Percentiles rank a stretch among this genome's conserved stretches.
phyloP scores from a whole-genome alignment of 2,329 filamentous ascomycete genomes.

The Hypoxylon sp. region DNA sequence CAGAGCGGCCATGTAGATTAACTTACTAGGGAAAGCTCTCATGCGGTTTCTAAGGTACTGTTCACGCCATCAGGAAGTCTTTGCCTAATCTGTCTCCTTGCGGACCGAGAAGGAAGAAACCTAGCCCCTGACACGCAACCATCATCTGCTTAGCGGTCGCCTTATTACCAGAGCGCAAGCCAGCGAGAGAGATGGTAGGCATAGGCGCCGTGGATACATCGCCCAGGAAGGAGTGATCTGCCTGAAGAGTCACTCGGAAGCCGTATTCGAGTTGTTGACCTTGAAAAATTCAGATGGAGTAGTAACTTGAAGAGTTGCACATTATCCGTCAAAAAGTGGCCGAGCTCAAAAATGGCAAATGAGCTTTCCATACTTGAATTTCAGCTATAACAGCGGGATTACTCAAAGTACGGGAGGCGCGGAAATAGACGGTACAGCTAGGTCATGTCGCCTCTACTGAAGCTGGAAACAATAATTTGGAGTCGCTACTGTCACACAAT shows the following conservation, averaged over 20 bases:
- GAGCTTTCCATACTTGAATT: neutral
- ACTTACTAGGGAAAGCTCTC: constrained; percentile 19
- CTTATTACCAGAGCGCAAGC: constrained; percentile 6
- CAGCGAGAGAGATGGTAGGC: neutral
- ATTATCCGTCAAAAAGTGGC: neutral
- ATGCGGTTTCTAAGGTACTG: neutral
- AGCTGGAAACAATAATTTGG: neutral
- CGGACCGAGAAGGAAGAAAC: constrained; percentile 20
- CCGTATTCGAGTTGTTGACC: neutral
- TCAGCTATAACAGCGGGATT: neutral
- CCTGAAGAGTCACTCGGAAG: neutral
- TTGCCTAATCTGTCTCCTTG: constrained; percentile 14
- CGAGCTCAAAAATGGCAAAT: neutral
- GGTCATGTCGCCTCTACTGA: neutral
- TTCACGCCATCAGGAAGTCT: neutral
- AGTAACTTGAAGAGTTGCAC: neutral
- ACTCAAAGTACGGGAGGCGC: neutral
- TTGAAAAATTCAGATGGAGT: neutral
- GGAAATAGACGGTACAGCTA: neutral
- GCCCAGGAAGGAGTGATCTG: constrained; percentile 10
- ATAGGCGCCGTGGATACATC: constrained; percentile 18
- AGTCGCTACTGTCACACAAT: neutral
- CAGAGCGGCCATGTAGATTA: constrained; percentile 47
- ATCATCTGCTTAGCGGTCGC: constrained; percentile 4
- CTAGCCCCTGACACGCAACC: constrained; percentile 15